A percentile compares a stretch with the other conserved stretches of the same genome.
These are phyloP conservation scores for Aspergillus sparsus DNA, from an alignment of 495 filamentous ascomycete genomes.

Conservation along the genomic window DNA sequence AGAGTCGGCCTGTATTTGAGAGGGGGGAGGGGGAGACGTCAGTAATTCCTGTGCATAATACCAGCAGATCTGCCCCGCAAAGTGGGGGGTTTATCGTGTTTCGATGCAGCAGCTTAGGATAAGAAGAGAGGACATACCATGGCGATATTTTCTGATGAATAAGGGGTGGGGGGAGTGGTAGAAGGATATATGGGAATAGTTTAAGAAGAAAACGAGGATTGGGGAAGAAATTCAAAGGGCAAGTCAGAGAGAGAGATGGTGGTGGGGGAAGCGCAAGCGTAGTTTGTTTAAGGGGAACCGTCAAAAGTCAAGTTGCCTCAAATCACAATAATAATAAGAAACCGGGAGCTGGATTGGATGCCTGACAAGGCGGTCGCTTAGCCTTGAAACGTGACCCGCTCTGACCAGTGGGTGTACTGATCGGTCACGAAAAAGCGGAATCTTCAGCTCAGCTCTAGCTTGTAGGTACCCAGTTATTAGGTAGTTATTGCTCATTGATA, in stretches of 20 bases:
- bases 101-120: conserved; percentile 12
- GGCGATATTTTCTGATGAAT: conserved; percentile 26
- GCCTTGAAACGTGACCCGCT: conserved; percentile 28
- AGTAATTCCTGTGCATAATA: conserved; percentile 26
- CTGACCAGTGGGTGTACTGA: conserved; percentile 14
- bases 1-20: conserved; percentile 69
- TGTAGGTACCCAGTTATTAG: neutral
- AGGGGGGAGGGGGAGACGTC: conserved; percentile 22
- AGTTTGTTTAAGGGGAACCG: conserved; percentile 26
- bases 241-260: conserved; percentile 10
- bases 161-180: conserved; percentile 19
- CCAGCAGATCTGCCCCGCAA: conserved; percentile 40
- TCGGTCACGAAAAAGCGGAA: conserved; percentile 14
- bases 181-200: conserved; percentile 24
- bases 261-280: conserved; percentile 16
- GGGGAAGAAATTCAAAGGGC: conserved; percentile 4
- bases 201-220: conserved; percentile 9
- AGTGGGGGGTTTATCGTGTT: conserved; percentile 32
- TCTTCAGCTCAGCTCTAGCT: conserved; percentile 15
- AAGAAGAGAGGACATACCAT: conserved; percentile 34
- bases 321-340: conserved; percentile 21
- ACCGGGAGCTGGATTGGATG: conserved; percentile 21
- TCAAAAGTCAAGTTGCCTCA: conserved; percentile 16
- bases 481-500: no score
- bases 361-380: conserved; percentile 31